These are phyloP conservation scores for Vitis rotundifolia DNA, from an alignment of 164 flowering plant species.

Conservation along the genomic window DNA sequence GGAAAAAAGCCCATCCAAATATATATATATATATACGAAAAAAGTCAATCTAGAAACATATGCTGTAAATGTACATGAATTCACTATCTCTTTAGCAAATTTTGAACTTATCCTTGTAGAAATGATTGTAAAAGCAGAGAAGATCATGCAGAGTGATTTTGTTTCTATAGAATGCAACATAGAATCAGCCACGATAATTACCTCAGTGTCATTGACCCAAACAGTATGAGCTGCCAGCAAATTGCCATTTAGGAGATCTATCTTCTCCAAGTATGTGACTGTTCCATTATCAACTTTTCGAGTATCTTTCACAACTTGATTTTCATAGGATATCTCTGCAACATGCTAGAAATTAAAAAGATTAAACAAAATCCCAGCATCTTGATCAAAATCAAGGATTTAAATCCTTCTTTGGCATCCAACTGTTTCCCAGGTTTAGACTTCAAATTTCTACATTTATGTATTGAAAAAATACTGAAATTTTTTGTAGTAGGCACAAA, in stretches of 20 bases:
- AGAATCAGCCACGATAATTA: conserved; percentile 12
- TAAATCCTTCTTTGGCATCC: not conserved
- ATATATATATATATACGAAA: no score
- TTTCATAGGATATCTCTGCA: conserved; percentile 88
- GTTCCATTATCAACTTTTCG: conserved; percentile 80
- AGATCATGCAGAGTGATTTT: not conserved
- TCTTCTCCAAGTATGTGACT: conserved; percentile 78
- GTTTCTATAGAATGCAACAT: not conserved
- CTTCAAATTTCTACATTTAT: no score
- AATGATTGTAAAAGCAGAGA: not conserved
- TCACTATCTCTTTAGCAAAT: no score
- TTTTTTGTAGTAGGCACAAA: no score
- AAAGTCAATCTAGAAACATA: no score
- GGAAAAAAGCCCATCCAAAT: no score
- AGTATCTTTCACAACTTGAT: conserved; percentile 51
- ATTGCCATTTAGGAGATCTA: conserved; percentile 57
- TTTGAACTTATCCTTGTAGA: not conserved
- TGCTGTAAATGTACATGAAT: no score
- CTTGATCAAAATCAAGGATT: not conserved
- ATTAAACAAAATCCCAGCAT: conserved; percentile 1
- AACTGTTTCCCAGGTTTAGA: no score
- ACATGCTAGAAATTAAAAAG: conserved; percentile 56
- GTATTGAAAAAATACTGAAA: no score
- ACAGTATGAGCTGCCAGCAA: conserved; percentile 86
- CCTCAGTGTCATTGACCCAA: conserved; percentile 78